Conservation (phyloP, 169 alveolate species). For the Cryptosporidium sp. region DNA sequence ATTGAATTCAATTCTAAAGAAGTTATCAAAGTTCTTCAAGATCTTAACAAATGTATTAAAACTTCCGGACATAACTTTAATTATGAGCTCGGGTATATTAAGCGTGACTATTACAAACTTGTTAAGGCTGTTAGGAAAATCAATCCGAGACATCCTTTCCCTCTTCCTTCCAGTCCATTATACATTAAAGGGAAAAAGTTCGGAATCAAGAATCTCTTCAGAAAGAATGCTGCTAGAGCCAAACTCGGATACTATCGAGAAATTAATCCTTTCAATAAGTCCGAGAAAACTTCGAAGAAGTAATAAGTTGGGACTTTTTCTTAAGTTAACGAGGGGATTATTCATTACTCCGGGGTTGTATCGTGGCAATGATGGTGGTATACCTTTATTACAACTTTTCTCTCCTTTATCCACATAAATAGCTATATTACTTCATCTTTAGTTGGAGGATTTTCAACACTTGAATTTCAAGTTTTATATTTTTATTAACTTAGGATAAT, state of each 20-base stretch:
- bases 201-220: conserved; percentile 49
- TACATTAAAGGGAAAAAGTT: conserved; percentile 57
- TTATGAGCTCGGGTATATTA: not conserved
- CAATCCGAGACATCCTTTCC: conserved; percentile 16
- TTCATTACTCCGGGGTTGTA: no score
- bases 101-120: conserved; percentile 33
- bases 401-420: not conserved
- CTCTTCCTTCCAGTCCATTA: conserved; percentile 62
- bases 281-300: not conserved
- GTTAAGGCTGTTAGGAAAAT: conserved; percentile 12
- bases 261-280: conserved; percentile 13
- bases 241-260: conserved; percentile 47
- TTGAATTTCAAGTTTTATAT: not conserved
- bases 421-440: not conserved
- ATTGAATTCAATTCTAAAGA: conserved; percentile 39
- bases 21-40: not conserved
- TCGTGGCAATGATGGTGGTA: not conserved
- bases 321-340: no score
- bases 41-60: conserved; percentile 5
- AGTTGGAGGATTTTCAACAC: not conserved
- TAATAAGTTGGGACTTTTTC: not conserved
- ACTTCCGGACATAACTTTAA: not conserved
- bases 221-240: conserved; percentile 53
- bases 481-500: not conserved
- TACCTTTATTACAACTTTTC: not conserved